Conservation (phyloP, 192 early-diverging fungal genomes). For the Gaertneriomyces semiglobifer region DNA sequence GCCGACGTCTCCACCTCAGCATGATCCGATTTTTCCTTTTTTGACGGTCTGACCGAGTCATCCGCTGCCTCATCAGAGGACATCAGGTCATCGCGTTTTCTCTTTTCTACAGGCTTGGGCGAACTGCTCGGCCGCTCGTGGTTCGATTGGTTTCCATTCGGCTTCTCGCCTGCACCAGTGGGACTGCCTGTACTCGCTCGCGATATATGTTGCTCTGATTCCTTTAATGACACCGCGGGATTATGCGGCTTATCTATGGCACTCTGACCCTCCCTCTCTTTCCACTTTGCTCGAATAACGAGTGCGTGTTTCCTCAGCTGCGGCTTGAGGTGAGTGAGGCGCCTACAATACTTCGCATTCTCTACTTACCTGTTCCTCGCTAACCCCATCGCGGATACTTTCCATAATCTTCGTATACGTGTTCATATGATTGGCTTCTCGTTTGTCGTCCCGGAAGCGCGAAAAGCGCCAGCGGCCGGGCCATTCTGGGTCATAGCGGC, state of each 20-base stretch:
- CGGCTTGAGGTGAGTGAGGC: neutral
- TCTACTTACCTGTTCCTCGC: conserved; percentile 32
- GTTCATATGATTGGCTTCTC: conserved; percentile 47
- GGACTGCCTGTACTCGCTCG: too few relatives aligned
- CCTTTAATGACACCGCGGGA: too few relatives aligned
- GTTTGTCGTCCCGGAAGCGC: conserved; percentile 56
- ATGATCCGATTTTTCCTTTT: too few relatives aligned
- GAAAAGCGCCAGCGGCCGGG: conserved; percentile 48
- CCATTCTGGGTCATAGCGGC: conserved; percentile 56
- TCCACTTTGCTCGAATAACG: conserved; percentile 32
- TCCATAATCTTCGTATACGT: conserved; percentile 51
- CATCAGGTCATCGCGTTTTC: too few relatives aligned
- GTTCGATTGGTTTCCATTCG: too few relatives aligned
- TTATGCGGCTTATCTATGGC: neutral
- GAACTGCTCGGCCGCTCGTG: too few relatives aligned
- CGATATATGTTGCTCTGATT: too few relatives aligned
- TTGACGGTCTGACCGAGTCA: too few relatives aligned
- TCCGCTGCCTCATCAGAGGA: too few relatives aligned
- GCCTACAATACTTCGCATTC: neutral
- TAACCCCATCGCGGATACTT: conserved; percentile 49
- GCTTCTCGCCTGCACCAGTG: too few relatives aligned
- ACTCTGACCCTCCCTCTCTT: conserved; percentile 22
- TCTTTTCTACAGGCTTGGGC: too few relatives aligned
- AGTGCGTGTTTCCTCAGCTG: conserved; percentile 28
- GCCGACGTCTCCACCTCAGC: too few relatives aligned